These are phyloP conservation scores for Ascoidea asiatica DNA, from an alignment of 805 yeast genomes.

Conservation along the genomic window DNA sequence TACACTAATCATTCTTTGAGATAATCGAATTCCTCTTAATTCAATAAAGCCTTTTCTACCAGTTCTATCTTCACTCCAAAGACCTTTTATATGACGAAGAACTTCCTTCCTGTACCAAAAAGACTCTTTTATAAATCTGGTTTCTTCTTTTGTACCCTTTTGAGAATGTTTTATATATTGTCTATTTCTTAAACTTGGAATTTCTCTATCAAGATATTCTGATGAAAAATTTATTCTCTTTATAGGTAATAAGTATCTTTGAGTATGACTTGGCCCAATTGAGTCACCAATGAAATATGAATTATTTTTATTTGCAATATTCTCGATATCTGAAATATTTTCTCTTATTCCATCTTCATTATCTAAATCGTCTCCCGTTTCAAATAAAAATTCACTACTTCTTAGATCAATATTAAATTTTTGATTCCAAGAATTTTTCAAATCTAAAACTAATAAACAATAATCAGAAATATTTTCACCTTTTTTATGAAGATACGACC, in stretches of 20 bases:
- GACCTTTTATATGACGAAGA: slow-evolving; percentile 43
- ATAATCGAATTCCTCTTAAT: slow-evolving; percentile 49
- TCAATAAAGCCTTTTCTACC: slow-evolving; percentile 47
- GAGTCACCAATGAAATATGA: slow-evolving; percentile 11
- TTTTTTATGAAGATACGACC: slow-evolving; percentile 15
- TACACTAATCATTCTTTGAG: slow-evolving; percentile 43
- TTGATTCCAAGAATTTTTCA: slow-evolving; percentile 72
- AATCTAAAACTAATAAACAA: slow-evolving; percentile 56
- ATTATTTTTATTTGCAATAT: slow-evolving; percentile 1
- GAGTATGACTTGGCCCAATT: slow-evolving; percentile 30
- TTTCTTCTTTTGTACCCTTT: slow-evolving; percentile 42
- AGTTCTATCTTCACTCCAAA: slow-evolving; percentile 39
- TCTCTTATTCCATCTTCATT: slow-evolving; percentile 19
- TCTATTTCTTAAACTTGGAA: slow-evolving; percentile 59
- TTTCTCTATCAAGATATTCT: slow-evolving; percentile 30
- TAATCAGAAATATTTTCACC: slow-evolving; percentile 33
- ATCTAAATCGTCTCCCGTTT: slow-evolving; percentile 15
- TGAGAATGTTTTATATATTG: slow-evolving; percentile 46
- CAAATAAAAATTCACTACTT: slow-evolving; percentile 12
- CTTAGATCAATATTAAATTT: slow-evolving; percentile 23
- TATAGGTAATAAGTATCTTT: slow-evolving; percentile 62
- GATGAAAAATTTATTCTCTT: slow-evolving; percentile 33
- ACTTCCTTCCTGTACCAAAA: slow-evolving; percentile 77
- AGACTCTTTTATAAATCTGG: slow-evolving; percentile 36
- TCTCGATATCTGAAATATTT: slow-evolving; percentile 2